phyloP scores from a whole-genome alignment of 768 basidiomycete genomes.

The Naganishia friedmannii region DNA sequence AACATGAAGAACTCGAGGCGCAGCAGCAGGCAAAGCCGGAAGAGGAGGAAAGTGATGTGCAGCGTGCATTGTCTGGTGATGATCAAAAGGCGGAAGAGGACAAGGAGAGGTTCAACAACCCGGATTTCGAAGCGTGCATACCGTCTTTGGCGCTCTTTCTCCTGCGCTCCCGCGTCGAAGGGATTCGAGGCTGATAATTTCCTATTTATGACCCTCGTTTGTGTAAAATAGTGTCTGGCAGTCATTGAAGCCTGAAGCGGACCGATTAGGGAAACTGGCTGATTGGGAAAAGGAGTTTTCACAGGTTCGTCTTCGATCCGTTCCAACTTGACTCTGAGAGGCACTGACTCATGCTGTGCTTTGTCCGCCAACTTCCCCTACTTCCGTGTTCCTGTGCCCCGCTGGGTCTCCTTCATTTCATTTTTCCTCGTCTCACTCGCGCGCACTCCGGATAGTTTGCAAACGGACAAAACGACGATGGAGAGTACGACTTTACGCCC shows the following conservation, averaged over 20 bases:
- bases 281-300: slow-evolving; percentile 51
- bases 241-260: slow-evolving; percentile 47
- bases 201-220: not conserved
- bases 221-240: slow-evolving; percentile 43
- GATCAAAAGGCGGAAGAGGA: slow-evolving; percentile 12
- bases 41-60: slow-evolving; percentile 33
- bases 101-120: slow-evolving; percentile 53
- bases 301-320: slow-evolving; percentile 50
- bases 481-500: slow-evolving; percentile 36
- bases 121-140: slow-evolving; percentile 67
- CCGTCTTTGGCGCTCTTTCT: not conserved
- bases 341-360: too few relatives aligned
- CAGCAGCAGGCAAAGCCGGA: slow-evolving; percentile 31
- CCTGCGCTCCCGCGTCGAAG: not conserved
- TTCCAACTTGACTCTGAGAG: not conserved
- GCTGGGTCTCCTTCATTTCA: not conserved
- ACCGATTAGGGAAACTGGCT: slow-evolving; percentile 45
- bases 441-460: slow-evolving; percentile 37
- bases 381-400: too few relatives aligned
- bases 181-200: not conserved
- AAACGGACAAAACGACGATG: slow-evolving; percentile 29
- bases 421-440: not conserved
- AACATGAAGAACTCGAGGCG: slow-evolving; percentile 10
- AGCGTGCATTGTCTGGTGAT: not conserved
- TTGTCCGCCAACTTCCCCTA: too few relatives aligned